A percentile compares a stretch with the other conserved stretches of the same genome.
phyloP scores from a whole-genome alignment of 2,329 filamentous ascomycete species.

The Hypomyces perniciosus region DNA sequence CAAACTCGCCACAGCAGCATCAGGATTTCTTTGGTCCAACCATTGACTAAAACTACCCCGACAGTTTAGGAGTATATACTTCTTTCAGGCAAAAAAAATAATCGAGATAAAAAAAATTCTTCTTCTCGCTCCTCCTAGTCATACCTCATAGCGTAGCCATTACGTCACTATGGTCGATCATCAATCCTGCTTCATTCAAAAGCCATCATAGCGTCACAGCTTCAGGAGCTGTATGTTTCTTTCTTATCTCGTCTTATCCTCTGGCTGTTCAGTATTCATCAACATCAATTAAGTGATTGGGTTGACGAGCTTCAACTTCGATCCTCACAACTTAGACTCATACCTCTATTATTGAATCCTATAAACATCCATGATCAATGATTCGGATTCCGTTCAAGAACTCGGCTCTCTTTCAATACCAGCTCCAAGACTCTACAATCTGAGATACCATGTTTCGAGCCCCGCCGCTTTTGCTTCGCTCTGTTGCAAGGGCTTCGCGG shows the following conservation, averaged over 20 bases:
- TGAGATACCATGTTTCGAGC: slow-evolving; percentile 25
- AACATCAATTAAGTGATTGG: no score
- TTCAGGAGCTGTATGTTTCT: not conserved
- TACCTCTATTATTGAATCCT: no score
- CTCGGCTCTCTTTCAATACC: not conserved
- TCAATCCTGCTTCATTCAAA: not conserved
- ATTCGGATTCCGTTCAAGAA: not conserved
- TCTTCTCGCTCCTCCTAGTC: slow-evolving; percentile 1
- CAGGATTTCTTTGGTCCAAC: no score
- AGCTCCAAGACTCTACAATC: not conserved
- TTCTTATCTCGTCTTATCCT: no score
- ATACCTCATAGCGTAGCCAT: slow-evolving; percentile 8
- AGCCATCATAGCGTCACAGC: slow-evolving; percentile 10
- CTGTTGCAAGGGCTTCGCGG: not conserved
- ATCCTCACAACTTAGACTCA: no score
- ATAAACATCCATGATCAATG: not conserved
- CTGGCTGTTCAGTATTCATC: no score
- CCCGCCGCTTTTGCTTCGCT: slow-evolving; percentile 12
- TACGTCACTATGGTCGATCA: slow-evolving; percentile 8
- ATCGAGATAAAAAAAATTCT: no score
- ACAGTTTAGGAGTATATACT: no score
- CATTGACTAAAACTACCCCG: no score
- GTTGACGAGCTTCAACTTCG: no score
- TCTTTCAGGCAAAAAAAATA: no score
- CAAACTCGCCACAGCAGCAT: no score